Evolutionary conservation across 495 filamentous ascomycete species (phyloP).

Genomic region (Ramalina peruviana): DNA sequence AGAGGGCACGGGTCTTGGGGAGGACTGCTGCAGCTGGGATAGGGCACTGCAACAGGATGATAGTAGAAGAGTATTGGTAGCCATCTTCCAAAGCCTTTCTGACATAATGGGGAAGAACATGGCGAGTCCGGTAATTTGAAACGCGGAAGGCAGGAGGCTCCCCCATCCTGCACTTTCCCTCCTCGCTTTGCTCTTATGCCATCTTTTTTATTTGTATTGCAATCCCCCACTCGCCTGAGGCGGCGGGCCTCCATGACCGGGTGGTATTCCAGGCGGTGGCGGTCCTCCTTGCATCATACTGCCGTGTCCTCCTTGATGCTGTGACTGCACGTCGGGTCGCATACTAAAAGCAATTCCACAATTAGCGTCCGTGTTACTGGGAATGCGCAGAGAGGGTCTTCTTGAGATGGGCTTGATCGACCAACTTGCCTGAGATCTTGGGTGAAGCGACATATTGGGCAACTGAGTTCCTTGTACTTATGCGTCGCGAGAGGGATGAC

Average conservation of each 20-base stretch:
- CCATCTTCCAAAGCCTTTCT: too few species aligned
- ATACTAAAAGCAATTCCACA: not conserved
- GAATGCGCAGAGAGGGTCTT: not conserved
- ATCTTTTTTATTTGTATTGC: slow-evolving; percentile 9
- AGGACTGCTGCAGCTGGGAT: too few species aligned
- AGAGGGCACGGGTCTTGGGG: too few species aligned
- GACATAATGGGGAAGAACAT: too few species aligned
- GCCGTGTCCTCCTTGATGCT: slow-evolving; percentile 8
- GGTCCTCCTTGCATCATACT: slow-evolving; percentile 3
- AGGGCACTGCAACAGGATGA: too few species aligned
- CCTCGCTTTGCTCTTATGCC: not conserved
- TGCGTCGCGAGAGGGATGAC: slow-evolving; percentile 35
- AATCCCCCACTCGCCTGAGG: slow-evolving; percentile 5
- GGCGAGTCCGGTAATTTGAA: too few species aligned
- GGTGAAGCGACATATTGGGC: slow-evolving; percentile 37
- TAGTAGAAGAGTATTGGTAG: too few species aligned
- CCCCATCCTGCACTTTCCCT: too few species aligned
- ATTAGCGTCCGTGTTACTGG: not conserved
- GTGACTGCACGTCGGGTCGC: slow-evolving; percentile 18
- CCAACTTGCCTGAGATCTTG: slow-evolving; percentile 34
- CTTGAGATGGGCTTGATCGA: too few species aligned
- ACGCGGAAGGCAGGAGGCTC: too few species aligned
- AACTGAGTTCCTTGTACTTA: slow-evolving; percentile 41
- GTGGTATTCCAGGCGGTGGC: slow-evolving; percentile 2
- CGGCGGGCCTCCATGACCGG: slow-evolving; percentile 6